Percentiles rank a stretch among this genome's conserved stretches.
Conservation (phyloP, 768 basidiomycete species). For the Ramaria sp. region DNA sequence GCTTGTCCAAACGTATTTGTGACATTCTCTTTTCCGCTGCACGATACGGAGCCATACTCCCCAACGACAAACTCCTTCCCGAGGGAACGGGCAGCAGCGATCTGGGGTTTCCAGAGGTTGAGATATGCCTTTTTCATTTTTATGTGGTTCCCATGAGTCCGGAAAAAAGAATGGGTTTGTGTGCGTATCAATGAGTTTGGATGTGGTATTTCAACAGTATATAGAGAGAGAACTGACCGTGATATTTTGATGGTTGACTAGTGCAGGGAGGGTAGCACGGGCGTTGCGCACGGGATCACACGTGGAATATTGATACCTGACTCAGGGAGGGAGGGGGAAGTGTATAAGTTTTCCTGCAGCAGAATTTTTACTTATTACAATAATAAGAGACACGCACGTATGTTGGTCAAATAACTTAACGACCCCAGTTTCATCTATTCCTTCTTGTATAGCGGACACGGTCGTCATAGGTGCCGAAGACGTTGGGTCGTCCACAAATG, state of each 20-base stretch:
- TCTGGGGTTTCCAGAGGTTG: constrained; percentile 23
- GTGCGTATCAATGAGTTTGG: too few species aligned
- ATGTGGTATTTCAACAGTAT: too few species aligned
- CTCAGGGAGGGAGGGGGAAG: too few species aligned
- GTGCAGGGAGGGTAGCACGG: constrained; percentile 20
- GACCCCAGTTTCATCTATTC: constrained; percentile 14
- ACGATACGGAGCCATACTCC: constrained; percentile 20
- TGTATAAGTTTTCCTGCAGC: too few species aligned
- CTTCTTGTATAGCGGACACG: constrained; percentile 16
- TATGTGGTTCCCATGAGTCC: not conserved
- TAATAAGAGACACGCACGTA: constrained; percentile 12
- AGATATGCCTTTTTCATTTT: constrained; percentile 19
- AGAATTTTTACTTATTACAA: too few species aligned
- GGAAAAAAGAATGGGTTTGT: too few species aligned
- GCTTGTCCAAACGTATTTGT: constrained; percentile 25
- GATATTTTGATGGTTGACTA: constrained; percentile 24
- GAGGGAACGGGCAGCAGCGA: constrained; percentile 17
- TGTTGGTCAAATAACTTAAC: constrained; percentile 22
- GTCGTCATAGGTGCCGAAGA: constrained; percentile 18
- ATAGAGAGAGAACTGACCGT: constrained; percentile 14
- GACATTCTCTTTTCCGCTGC: constrained; percentile 25
- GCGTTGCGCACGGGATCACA: constrained; percentile 22
- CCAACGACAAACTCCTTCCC: constrained; percentile 21
- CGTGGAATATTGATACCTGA: constrained; percentile 23
- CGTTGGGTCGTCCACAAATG: constrained; percentile 19